Evolutionary conservation across 768 basidiomycete species (phyloP).

Genomic region (Termitomyces eurrhizus): DNA sequence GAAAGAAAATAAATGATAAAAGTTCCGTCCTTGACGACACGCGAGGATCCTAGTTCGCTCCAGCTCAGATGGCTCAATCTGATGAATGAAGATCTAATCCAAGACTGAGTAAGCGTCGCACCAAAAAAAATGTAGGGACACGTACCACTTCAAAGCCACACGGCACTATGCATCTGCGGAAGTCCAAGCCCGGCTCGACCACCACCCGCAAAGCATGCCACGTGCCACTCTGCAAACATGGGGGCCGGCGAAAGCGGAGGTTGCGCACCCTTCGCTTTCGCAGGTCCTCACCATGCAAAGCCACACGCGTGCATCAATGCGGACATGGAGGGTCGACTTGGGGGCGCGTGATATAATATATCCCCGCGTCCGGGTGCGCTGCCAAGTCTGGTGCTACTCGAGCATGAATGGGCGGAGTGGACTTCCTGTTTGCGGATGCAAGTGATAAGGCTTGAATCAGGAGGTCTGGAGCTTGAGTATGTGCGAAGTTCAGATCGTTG

Average conservation of each 20-base stretch:
- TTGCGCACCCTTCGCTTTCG: slow-evolving; percentile 4
- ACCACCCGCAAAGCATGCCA: neutral
- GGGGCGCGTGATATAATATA: slow-evolving; percentile 1
- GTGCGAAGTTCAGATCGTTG: neutral
- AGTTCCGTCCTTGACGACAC: neutral
- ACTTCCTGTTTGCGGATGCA: neutral
- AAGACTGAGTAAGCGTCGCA: neutral
- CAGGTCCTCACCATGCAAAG: neutral
- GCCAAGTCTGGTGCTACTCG: slow-evolving; percentile 3
- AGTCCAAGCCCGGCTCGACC: neutral
- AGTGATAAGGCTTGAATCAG: neutral
- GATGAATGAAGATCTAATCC: no score
- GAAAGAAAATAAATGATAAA: no score
- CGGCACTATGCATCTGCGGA: neutral
- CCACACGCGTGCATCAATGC: neutral
- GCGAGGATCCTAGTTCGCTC: neutral
- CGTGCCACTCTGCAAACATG: neutral
- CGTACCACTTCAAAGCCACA: neutral
- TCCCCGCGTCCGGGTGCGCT: slow-evolving; percentile 2
- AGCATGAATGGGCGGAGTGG: neutral
- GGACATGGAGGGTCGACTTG: neutral
- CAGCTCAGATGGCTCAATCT: neutral
- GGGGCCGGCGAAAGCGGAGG: neutral
- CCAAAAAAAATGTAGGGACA: neutral
- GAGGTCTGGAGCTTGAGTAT: neutral